Evolutionary conservation across 345 rosid species (phyloP).

Genomic region (Nephelium lappaceum): DNA sequence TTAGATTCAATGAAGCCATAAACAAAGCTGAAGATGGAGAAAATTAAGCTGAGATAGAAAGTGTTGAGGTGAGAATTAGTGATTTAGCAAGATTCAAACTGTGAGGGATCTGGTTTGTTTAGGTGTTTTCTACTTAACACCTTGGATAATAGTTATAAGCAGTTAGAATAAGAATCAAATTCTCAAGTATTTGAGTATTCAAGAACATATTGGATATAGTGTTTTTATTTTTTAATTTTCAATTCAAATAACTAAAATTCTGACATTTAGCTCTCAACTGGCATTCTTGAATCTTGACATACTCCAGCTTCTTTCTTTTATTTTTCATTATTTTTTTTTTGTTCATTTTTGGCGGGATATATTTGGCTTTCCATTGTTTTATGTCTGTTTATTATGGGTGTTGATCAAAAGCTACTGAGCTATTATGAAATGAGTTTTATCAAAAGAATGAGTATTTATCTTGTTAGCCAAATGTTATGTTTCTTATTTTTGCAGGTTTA

Average conservation of each 20-base stretch:
- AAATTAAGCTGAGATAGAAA: not conserved
- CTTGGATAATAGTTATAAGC: not conserved
- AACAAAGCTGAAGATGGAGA: not conserved
- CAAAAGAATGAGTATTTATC: not conserved
- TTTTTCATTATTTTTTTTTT: not conserved
- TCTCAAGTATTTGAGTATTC: not conserved
- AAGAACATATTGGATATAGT: not conserved
- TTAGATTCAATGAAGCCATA: not conserved
- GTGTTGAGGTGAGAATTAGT: not conserved
- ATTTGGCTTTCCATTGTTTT: not conserved
- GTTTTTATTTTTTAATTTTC: not conserved
- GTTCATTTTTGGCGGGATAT: not conserved
- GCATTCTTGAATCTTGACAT: not conserved
- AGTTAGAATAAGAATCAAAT: not conserved
- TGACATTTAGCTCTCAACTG: not conserved
- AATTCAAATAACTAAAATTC: not conserved
- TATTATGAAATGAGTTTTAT: not conserved
- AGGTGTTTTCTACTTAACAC: not conserved
- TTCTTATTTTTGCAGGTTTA: slow-evolving; percentile 43
- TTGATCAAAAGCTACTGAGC: not conserved
- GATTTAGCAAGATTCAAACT: not conserved
- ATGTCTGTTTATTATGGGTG: not conserved
- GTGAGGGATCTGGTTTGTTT: not conserved
- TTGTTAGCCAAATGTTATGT: not conserved
- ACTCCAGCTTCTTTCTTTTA: not conserved